phyloP scores from a whole-genome alignment of 768 basidiomycete genomes.

The Auricularia sp. region DNA sequence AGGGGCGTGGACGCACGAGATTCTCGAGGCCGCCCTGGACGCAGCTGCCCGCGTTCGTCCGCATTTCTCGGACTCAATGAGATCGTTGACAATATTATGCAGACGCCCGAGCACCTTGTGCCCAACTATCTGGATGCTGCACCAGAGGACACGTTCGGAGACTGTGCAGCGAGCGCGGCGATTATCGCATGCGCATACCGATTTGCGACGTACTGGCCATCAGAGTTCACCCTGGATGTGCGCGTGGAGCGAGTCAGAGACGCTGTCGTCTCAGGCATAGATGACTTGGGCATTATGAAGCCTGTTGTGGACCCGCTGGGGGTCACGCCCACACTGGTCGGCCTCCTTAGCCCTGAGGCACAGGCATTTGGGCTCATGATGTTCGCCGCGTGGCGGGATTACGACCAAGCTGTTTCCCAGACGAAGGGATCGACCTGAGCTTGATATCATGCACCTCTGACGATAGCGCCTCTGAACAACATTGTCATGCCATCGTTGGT shows the following conservation, averaged over 20 bases:
- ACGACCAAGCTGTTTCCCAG: no score
- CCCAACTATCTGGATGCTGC: background rate
- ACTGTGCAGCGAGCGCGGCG: background rate
- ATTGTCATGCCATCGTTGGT: no score
- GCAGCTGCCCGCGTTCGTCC: background rate
- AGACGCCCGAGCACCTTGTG: background rate
- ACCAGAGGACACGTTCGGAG: background rate
- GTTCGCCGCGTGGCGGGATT: background rate
- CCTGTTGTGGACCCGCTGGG: background rate
- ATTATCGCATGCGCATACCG: background rate
- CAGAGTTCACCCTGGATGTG: background rate
- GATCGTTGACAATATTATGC: background rate
- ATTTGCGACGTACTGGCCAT: background rate
- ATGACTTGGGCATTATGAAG: background rate
- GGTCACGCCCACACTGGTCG: background rate
- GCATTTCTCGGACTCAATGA: background rate
- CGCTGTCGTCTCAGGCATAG: background rate
- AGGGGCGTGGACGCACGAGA: background rate
- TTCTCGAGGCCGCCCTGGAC: background rate
- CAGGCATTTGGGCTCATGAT: background rate
- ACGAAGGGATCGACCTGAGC: no score
- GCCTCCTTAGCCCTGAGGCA: background rate
- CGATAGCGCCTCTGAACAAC: no score
- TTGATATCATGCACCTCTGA: no score
- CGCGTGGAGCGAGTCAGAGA: background rate